A percentile compares a stretch with the other conserved stretches of the same genome.
Evolutionary conservation across 2,329 filamentous ascomycete species (phyloP).

Genomic region (Penicillium psychrosexuale): DNA sequence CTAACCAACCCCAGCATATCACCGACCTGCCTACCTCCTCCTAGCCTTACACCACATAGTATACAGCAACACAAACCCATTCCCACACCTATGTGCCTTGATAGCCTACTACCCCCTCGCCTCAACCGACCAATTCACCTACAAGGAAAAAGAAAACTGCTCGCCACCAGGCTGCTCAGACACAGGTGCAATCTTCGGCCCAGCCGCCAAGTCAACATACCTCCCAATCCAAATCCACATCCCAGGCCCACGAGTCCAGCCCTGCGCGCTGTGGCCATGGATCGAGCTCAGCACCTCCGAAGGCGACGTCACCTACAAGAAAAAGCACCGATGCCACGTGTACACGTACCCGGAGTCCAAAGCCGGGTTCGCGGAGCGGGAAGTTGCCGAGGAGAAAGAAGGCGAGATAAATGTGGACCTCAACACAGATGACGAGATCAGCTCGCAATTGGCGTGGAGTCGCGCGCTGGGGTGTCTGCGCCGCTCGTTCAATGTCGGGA

Average conservation of each 20-base stretch:
- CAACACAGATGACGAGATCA: constrained; percentile 35
- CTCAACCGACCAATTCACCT: constrained; percentile 9
- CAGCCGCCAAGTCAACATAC: constrained; percentile 25
- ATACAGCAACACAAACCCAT: constrained; percentile 52
- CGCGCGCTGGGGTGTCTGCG: constrained; percentile 58
- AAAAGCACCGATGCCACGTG: constrained; percentile 34
- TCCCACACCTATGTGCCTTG: constrained; percentile 55
- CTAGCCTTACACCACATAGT: constrained; percentile 44
- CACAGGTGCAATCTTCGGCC: constrained; percentile 31
- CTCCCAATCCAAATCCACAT: constrained; percentile 56
- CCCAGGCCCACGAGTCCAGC: constrained; percentile 34
- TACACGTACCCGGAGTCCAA: constrained; percentile 55
- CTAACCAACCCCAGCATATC: constrained; percentile 49
- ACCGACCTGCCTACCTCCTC: constrained; percentile 55
- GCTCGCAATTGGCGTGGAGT: constrained; percentile 63
- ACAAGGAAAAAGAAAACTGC: constrained; percentile 7
- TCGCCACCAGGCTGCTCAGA: constrained; percentile 35
- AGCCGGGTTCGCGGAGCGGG: constrained; percentile 64
- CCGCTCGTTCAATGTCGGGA: constrained; percentile 53
- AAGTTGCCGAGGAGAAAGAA: constrained; percentile 58
- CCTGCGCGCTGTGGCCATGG: constrained; percentile 23
- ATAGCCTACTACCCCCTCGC: constrained; percentile 56
- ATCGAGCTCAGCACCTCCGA: constrained; percentile 25
- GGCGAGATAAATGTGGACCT: neutral
- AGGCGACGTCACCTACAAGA: constrained; percentile 26